Conservation (phyloP, 2,329 filamentous ascomycete species). For the Fusarium sp. region DNA sequence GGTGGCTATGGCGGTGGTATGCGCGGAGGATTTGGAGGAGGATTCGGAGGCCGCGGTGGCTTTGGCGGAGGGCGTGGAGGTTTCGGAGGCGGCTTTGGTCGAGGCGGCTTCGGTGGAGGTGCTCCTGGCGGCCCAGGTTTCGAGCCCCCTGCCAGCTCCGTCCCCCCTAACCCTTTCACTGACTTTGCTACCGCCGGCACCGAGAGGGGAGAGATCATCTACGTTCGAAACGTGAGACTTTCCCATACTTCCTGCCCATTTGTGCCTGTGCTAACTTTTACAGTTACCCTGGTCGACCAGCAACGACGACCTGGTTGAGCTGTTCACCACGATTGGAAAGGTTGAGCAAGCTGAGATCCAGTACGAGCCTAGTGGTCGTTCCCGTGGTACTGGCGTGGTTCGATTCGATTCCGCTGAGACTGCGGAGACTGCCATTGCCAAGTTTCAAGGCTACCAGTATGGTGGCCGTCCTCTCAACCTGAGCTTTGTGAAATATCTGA, state of each 20-base stretch:
- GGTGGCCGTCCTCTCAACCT: conserved; percentile 92
- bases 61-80: conserved; percentile 55
- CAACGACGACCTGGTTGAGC: conserved; percentile 94
- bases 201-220: conserved; percentile 85
- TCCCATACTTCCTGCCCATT: not conserved
- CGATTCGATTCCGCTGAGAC: conserved; percentile 85
- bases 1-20: conserved; percentile 68
- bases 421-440: conserved; percentile 91
- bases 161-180: conserved; percentile 87
- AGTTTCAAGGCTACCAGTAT: conserved; percentile 98
- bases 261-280: conserved; percentile 32
- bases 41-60: conserved; percentile 59
- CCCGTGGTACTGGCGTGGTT: conserved; percentile 94
- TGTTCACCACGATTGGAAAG: conserved; percentile 97
- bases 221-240: conserved; percentile 90
- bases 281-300: conserved; percentile 98
- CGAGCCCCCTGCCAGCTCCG: conserved; percentile 59
- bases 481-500: conserved; percentile 92
- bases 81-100: conserved; percentile 55
- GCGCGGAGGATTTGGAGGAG: conserved; percentile 67
- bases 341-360: conserved; percentile 99
- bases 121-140: conserved; percentile 48
- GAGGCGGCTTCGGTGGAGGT: conserved; percentile 56
- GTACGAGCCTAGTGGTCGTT: conserved; percentile 95
- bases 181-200: conserved; percentile 89